Base-by-base conservation (phyloP, 83 land plant species). In the Larix sibirica region DNA sequence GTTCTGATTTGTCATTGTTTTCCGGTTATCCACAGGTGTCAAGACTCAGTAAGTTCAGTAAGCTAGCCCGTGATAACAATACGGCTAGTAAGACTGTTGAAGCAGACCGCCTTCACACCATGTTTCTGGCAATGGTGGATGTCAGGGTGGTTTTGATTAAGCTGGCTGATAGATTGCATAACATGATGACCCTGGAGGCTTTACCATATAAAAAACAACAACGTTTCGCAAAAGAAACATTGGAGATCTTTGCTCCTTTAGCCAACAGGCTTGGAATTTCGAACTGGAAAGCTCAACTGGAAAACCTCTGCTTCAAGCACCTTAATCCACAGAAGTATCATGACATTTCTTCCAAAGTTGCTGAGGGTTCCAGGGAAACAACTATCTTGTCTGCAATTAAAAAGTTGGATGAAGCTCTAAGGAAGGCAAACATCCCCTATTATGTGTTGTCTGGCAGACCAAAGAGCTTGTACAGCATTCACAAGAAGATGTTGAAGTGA, bases 91-190 rank as follows among this genome's bases (percentile, higher is more conserved):
- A 88, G 79, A 89, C 90, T 23, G 91, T 76, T 59, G 99, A 97
- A 81, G 98, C 98, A 75, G 98, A 96, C 79, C 87, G 97, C 10
- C 73, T 97, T 76, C 95, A 98, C 81, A 97, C 99, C 23, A 96
- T 97, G 98, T 93, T 96, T 65, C 87, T 97, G 63, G 98, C 98
- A 16, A 97, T 97, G 99, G 92, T 85, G 24, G 99, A 97, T 84
- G 95, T 96, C 3, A 87, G 99, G 44, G 99, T 96, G 61, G 99
- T 97, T 3, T 91, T 97, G 4, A 91, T 97, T 60, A 97, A 97
- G 80, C 89, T 97, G 36, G 99, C 99, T 16, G 99, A 97, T 86
- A 86, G 99, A 66, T 84, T 97, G 89, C 99, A 97, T 73, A 97
- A 97, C 85, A 90, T 97, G 99, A 90, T 91, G 89, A 97, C 99